Evolutionary conservation across 768 basidiomycete genomes (phyloP).

Genomic region (Crepidotus variabilis): DNA sequence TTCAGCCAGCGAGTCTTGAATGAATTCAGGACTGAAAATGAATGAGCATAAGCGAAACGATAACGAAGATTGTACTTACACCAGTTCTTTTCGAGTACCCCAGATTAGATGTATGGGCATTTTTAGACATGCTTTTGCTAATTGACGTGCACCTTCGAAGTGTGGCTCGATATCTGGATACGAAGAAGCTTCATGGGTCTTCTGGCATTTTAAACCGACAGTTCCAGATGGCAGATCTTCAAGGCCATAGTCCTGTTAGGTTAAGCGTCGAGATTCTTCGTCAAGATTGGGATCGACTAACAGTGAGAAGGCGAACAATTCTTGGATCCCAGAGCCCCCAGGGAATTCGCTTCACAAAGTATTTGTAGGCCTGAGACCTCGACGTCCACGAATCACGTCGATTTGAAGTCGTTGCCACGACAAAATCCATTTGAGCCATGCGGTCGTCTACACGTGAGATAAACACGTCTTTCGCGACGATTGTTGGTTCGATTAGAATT

Average conservation of each 20-base stretch:
- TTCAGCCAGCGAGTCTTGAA: conserved; percentile 39
- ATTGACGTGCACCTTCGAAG: conserved; percentile 32
- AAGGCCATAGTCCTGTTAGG: conserved; percentile 32
- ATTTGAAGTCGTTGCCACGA: conserved; percentile 28
- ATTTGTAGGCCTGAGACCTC: conserved; percentile 35
- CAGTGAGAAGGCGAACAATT: conserved; percentile 33
- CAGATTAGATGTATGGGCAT: conserved; percentile 47
- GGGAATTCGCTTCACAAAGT: conserved; percentile 39
- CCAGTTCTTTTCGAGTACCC: conserved; percentile 38
- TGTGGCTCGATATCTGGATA: conserved; percentile 43
- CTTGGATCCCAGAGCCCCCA: conserved; percentile 46
- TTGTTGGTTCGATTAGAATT: conserved; percentile 43
- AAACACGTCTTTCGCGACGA: conserved; percentile 35
- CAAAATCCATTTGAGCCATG: conserved; percentile 32
- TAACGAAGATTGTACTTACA: conserved; percentile 27
- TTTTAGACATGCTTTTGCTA: conserved; percentile 28
- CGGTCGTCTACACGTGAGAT: conserved; percentile 31
- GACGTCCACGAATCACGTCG: conserved; percentile 39
- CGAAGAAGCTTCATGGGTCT: conserved; percentile 40
- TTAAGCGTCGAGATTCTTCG: neutral
- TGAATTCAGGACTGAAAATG: conserved; percentile 33
- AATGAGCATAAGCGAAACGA: neutral
- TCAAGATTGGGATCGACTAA: conserved; percentile 18
- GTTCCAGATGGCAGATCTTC: conserved; percentile 20
- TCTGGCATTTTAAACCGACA: conserved; percentile 40